A percentile compares a stretch with the other conserved stretches of the same genome.
Evolutionary conservation across 2,329 filamentous ascomycete genomes (phyloP).

Genomic region (Blumeria hordei): DNA sequence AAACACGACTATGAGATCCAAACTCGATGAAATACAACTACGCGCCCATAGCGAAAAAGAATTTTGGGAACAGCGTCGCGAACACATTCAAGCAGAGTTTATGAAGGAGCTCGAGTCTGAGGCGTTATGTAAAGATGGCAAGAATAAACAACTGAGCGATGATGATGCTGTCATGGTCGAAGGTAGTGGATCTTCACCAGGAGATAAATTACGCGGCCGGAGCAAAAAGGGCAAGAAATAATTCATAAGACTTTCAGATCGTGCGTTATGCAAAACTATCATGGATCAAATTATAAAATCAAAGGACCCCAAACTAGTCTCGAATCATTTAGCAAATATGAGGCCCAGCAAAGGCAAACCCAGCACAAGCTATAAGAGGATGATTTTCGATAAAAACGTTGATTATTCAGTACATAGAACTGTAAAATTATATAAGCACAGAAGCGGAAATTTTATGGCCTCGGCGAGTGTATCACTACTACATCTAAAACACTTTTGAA

Average conservation of each 20-base stretch:
- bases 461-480: too few relatives aligned
- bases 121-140: constrained; percentile 20
- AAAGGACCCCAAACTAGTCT: too few relatives aligned
- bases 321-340: too few relatives aligned
- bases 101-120: constrained; percentile 63
- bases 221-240: constrained; percentile 45
- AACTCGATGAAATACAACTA: constrained; percentile 49
- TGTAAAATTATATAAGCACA: too few relatives aligned
- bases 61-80: constrained; percentile 78
- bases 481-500: too few relatives aligned
- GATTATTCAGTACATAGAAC: too few relatives aligned
- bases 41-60: constrained; percentile 52
- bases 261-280: too few relatives aligned
- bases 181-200: constrained; percentile 7
- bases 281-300: too few relatives aligned
- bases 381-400: too few relatives aligned
- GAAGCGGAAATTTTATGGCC: too few relatives aligned
- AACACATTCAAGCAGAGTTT: constrained; percentile 48
- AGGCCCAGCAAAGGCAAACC: too few relatives aligned
- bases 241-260: constrained; percentile 2
- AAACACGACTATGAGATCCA: constrained; percentile 52
- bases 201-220: constrained; percentile 19
- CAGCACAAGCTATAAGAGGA: too few relatives aligned
- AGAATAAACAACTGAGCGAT: constrained; percentile 21
- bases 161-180: constrained; percentile 65